Conservation (phyloP, 2,329 filamentous ascomycete genomes). For the Colletotrichum brevisporum region DNA sequence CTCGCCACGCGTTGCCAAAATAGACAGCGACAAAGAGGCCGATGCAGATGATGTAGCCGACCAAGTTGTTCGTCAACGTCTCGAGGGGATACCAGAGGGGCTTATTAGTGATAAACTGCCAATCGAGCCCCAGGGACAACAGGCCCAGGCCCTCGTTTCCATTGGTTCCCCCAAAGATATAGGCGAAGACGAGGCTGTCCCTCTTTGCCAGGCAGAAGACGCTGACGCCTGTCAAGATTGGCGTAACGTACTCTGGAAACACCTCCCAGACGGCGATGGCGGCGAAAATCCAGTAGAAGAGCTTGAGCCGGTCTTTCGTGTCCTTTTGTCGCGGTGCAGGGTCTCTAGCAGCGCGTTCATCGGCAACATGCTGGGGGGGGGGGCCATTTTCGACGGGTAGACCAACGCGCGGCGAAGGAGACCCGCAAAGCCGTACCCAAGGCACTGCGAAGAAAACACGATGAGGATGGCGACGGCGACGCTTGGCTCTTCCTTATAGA, state of each 20-base stretch:
- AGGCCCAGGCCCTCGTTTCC: too few species aligned
- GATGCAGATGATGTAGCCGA: constrained; percentile 55
- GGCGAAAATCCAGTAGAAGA: not conserved
- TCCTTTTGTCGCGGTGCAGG: not conserved
- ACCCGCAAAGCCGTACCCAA: not conserved
- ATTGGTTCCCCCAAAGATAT: too few species aligned
- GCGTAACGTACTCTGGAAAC: not conserved
- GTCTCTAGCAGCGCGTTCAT: not conserved
- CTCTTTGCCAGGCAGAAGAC: too few species aligned
- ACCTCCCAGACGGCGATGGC: not conserved
- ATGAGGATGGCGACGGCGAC: not conserved
- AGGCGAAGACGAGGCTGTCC: too few species aligned
- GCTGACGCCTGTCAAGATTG: constrained; percentile 48
- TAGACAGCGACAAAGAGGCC: constrained; percentile 52
- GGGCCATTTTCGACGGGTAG: not conserved
- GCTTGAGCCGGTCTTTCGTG: not conserved
- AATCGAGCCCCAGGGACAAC: too few species aligned
- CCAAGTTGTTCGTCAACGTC: constrained; percentile 53
- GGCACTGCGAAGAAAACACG: not conserved
- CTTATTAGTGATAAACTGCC: constrained; percentile 54
- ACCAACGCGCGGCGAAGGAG: not conserved
- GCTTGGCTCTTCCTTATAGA: not conserved
- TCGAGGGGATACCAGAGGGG: constrained; percentile 56
- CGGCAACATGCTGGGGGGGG: not conserved
- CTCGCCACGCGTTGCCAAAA: too few species aligned